phyloP scores from a whole-genome alignment of 352 stramenopile genomes.

The Thalassiosira mediterranea region DNA sequence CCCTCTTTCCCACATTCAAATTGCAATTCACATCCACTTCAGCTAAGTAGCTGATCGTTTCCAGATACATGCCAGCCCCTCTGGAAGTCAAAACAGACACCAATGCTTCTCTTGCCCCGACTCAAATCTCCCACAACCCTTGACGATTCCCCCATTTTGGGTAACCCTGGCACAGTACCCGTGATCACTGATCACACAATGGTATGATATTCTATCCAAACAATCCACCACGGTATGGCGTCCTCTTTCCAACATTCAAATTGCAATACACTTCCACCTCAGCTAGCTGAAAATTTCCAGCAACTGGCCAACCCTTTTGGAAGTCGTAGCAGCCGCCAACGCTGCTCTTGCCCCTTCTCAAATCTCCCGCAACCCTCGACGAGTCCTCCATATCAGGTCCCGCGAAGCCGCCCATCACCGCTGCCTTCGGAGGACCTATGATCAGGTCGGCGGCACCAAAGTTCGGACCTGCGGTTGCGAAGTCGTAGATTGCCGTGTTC shows the following conservation, averaged over 20 bases:
- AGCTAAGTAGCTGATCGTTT: conserved; percentile 47
- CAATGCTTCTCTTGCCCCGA: conserved; percentile 51
- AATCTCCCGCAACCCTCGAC: conserved; percentile 53
- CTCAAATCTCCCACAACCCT: conserved; percentile 62
- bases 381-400: conserved; percentile 74
- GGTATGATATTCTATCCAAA: too few relatives aligned
- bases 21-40: conserved; percentile 80
- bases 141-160: too few relatives aligned
- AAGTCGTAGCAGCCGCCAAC: conserved; percentile 61
- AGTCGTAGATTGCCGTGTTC: conserved; percentile 81
- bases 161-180: too few relatives aligned
- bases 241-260: conserved; percentile 45
- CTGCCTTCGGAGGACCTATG: conserved; percentile 64
- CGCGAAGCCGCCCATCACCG: conserved; percentile 78
- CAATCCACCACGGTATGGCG: conserved; percentile 23
- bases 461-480: conserved; percentile 66
- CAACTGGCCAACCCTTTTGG: conserved; percentile 59
- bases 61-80: conserved; percentile 70
- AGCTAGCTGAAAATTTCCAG: conserved; percentile 56
- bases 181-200: too few relatives aligned
- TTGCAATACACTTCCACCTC: conserved; percentile 80
- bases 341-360: conserved; percentile 54
- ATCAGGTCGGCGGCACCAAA: conserved; percentile 74
- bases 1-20: conserved; percentile 45
- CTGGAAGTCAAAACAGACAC: conserved; percentile 53